Evolutionary conservation across 805 yeast species (phyloP), one percentile per base, ranked within the genome.

Genomic region (Wickerhamiella hasegawae): DNA sequence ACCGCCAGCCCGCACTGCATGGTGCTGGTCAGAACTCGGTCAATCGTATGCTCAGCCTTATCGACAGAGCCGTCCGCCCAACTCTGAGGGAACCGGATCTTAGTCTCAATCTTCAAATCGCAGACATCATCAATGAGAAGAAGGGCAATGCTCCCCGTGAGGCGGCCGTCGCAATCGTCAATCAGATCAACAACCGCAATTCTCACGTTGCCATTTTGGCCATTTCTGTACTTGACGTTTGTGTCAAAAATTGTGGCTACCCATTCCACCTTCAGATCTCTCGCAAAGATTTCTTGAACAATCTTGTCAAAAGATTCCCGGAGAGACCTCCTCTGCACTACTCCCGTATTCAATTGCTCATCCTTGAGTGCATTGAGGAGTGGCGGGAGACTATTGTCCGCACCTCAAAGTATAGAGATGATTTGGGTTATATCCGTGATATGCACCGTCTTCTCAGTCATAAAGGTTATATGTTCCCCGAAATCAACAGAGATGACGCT

Each of bases 161-260:
- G 51, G 96, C 97, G 3, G 92, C 93, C 4, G 67, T 74, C 42
- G 76, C 85, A 4, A 74, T 85, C 42, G 96, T 78, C 36, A 76
- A 76, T 50, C 64, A 83, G 42, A 71, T 87, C 52, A 80, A 83
- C 58, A 76, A 77, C 45, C 67, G 82, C 49, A 90, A 80, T 45
- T 73, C 92, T 1, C 92, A 81, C 49, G 78, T 84, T 23, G 72
- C 85, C 4, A 73, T 78, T 37, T 74, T 85, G 51, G 95, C 96
- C 8, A 58, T 90, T 44, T 70, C 51, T 25, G 46, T 71, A 34
- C 67, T 90, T 41, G 99, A 90, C 53, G 82, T 82, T 36, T 63
- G 90, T 46, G 98, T 90, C 35, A 90, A 90, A 60, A 90, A 90
- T 62, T 90, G 99, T 61, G 98, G 97, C 4, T 90, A 87, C 55